Evolutionary conservation across 306 rosid species (phyloP).

Genomic region (Cicer bijugum): DNA sequence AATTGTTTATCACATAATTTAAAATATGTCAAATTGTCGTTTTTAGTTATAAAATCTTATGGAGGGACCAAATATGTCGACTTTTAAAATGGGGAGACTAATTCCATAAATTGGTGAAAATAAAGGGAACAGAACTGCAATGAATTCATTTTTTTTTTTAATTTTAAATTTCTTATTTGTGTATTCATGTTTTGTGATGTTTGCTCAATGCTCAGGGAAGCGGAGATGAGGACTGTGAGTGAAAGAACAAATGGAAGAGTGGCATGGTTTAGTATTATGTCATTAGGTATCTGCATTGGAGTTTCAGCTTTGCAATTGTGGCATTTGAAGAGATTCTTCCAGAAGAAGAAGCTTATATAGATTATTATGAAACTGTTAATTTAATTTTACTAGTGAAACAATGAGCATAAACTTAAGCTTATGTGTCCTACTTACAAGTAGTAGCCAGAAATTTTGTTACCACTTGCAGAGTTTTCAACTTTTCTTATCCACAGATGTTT

Average conservation of each 20-base stretch:
- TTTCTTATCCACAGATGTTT: slow-evolving; percentile 21
- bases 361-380: slow-evolving; percentile 17
- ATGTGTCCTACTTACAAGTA: slow-evolving; percentile 30
- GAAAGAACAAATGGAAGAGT: slow-evolving; percentile 80
- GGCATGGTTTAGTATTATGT: slow-evolving; percentile 78
- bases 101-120: no score
- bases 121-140: no score
- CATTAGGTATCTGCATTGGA: slow-evolving; percentile 73
- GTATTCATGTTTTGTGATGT: neutral
- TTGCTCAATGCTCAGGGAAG: slow-evolving; percentile 69
- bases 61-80: no score
- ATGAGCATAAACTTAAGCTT: neutral
- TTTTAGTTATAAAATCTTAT: no score
- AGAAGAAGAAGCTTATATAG: slow-evolving; percentile 92
- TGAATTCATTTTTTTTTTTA: no score
- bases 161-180: neutral
- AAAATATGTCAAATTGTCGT: no score
- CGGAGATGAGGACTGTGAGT: slow-evolving; percentile 82
- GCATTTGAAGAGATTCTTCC: slow-evolving; percentile 88
- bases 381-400: slow-evolving; percentile 40
- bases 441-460: slow-evolving; percentile 41
- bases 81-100: no score
- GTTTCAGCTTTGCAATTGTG: slow-evolving; percentile 78
- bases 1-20: no score
- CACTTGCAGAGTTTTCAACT: slow-evolving; percentile 36